Evolutionary conservation across 2,329 filamentous ascomycete species (phyloP).

Genomic region (Neonectria sp.): DNA sequence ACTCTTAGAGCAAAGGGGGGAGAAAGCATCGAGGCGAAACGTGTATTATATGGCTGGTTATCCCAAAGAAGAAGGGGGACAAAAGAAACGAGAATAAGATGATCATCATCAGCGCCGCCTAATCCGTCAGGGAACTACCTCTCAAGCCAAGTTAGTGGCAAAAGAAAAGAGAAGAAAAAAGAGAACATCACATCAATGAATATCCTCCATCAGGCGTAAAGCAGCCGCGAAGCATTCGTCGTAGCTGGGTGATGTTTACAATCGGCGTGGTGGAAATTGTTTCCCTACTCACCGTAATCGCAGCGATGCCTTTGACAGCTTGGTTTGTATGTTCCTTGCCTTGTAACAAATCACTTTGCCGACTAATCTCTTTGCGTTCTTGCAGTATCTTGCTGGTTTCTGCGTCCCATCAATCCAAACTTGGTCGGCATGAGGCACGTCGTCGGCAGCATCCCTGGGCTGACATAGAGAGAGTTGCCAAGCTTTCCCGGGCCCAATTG

Average conservation of each 20-base stretch:
- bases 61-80: conserved; percentile 35
- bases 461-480: neutral
- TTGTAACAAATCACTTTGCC: neutral
- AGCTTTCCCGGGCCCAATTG: neutral
- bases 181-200: neutral
- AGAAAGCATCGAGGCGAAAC: conserved; percentile 28
- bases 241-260: neutral
- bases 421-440: neutral
- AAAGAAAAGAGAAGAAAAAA: neutral
- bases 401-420: neutral
- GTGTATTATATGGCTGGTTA: conserved; percentile 44
- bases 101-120: conserved; percentile 20
- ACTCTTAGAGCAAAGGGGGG: conserved; percentile 30
- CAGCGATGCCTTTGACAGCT: neutral
- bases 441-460: neutral
- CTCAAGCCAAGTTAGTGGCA: neutral
- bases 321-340: neutral
- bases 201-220: neutral
- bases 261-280: neutral
- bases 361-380: neutral
- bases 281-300: neutral
- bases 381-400: no score
- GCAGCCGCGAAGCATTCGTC: neutral
- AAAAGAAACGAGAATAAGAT: conserved; percentile 25
- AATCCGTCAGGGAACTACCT: conserved; percentile 1